These are phyloP conservation scores for Thermothielavioides terrestris DNA, from an alignment of 495 filamentous ascomycete species.

Conservation along the genomic window DNA sequence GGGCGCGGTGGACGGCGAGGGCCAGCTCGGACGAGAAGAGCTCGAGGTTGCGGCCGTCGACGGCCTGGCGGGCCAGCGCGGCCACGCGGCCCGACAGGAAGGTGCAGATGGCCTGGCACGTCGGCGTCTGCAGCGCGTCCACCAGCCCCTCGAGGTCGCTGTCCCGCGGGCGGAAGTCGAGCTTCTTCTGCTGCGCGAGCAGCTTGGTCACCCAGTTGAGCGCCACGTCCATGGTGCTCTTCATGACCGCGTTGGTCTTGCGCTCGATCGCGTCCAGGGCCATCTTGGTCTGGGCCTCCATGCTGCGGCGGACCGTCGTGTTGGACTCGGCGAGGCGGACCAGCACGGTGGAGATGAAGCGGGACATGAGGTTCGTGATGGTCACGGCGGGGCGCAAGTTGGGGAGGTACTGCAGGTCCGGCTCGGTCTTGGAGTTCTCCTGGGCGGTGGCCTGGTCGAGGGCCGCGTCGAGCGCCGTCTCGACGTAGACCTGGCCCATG, in stretches of 20 bases:
- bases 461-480: conserved; percentile 85
- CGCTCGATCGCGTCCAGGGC: conserved; percentile 73
- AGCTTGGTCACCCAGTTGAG: conserved; percentile 69
- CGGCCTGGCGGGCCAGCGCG: conserved; percentile 50
- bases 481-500: conserved; percentile 91
- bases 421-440: conserved; percentile 70
- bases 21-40: conserved; percentile 80
- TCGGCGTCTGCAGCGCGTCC: conserved; percentile 77
- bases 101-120: conserved; percentile 65
- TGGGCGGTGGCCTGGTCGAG: conserved; percentile 65
- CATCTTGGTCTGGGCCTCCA: conserved; percentile 73
- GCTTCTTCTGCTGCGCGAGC: conserved; percentile 75
- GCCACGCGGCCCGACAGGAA: conserved; percentile 61
- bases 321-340: conserved; percentile 80
- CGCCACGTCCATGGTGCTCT: conserved; percentile 75
- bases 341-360: conserved; percentile 82
- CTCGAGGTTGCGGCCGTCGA: conserved; percentile 70
- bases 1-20: conserved; percentile 59
- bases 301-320: conserved; percentile 77
- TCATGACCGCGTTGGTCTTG: conserved; percentile 79
- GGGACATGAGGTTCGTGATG: conserved; percentile 86
- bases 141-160: conserved; percentile 62
- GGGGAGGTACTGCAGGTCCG: conserved; percentile 77
- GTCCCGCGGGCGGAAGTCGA: conserved; percentile 87
- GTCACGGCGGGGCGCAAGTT: conserved; percentile 72